Evolutionary conservation across 305 asterid genomes (phyloP).

Genomic region (Rubia tinctorum): DNA sequence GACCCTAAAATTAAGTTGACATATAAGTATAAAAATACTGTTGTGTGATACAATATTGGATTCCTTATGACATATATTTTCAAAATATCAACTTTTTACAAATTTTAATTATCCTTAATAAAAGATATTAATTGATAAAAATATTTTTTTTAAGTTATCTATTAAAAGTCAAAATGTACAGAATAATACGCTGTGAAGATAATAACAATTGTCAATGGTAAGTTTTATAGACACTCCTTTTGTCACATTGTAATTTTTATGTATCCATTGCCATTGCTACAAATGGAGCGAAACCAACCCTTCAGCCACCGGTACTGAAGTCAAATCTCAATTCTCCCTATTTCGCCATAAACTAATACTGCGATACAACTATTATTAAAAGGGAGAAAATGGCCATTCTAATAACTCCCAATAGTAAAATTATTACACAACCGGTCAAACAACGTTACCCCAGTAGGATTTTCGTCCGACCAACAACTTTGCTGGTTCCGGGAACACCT

Average conservation of each 20-base stretch:
- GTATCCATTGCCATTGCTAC: not conserved
- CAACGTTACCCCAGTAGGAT: not conserved
- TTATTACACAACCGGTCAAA: not conserved
- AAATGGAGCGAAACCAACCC: not conserved
- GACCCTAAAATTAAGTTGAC: no score
- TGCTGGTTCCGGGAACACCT: conserved; percentile 5
- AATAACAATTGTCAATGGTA: not conserved
- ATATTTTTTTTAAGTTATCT: no score
- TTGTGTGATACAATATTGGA: no score
- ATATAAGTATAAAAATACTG: no score
- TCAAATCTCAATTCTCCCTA: no score
- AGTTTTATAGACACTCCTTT: not conserved
- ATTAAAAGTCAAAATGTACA: no score
- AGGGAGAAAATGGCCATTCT: not conserved
- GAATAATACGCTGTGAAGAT: not conserved
- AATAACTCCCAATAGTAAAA: not conserved
- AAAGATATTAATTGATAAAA: no score
- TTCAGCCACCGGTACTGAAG: not conserved
- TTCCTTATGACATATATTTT: no score
- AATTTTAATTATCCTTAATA: no score
- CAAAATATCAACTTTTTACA: no score
- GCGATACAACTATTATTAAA: not conserved
- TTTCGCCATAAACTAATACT: not conserved
- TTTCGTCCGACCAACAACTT: not conserved
- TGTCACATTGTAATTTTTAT: not conserved